Percentiles rank a stretch among this genome's conserved stretches.
Evolutionary conservation across 495 filamentous ascomycete species (phyloP).

Genomic region (Chaetomium cochliodes): DNA sequence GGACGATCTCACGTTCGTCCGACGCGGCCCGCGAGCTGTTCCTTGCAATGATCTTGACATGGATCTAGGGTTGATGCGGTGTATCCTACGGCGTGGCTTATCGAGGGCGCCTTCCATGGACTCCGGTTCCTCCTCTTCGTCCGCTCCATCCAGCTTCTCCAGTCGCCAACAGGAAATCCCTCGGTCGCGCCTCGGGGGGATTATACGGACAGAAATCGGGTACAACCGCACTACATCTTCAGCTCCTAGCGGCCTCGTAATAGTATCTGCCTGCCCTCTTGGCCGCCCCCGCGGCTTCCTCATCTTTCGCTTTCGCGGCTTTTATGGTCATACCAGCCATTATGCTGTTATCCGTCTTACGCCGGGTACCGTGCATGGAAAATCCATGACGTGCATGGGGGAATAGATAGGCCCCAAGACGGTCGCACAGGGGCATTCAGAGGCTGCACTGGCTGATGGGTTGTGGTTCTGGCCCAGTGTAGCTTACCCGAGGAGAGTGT

Average conservation of each 20-base stretch:
- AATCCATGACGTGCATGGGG: background rate
- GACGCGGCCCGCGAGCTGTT: background rate
- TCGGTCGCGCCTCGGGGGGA: background rate
- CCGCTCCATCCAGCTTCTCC: background rate
- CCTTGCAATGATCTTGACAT: background rate
- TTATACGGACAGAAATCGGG: background rate
- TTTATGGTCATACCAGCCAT: background rate
- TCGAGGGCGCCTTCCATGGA: no score
- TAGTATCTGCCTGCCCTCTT: background rate
- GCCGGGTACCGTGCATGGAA: background rate
- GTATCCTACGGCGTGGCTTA: background rate
- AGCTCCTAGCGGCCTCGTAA: background rate
- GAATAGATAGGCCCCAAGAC: background rate
- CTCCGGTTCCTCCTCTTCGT: no score
- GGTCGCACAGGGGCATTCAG: background rate
- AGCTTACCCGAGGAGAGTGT: background rate
- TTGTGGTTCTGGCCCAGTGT: background rate
- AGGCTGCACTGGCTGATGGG: background rate
- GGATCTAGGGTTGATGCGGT: background rate
- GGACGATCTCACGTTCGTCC: background rate
- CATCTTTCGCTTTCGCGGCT: background rate
- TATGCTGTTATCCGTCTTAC: background rate
- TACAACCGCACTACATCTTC: background rate
- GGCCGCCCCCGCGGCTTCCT: no score
- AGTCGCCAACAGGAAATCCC: background rate